Evolutionary conservation across 2,329 filamentous ascomycete species (phyloP).

Genomic region (Pseudogymnoascus destructans): DNA sequence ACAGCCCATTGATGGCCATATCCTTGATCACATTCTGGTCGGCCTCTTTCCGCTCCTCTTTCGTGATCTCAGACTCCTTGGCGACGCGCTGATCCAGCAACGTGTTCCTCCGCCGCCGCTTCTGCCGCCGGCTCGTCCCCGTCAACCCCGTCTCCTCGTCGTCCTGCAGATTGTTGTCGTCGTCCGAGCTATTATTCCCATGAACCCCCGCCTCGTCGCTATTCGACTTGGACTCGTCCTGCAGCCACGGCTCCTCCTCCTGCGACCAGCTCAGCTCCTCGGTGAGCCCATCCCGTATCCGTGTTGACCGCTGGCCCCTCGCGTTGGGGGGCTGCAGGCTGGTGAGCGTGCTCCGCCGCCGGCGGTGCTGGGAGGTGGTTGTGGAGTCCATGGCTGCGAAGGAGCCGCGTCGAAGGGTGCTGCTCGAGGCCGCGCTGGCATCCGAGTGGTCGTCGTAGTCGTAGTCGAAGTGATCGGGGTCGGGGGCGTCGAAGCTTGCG

Average conservation of each 20-base stretch:
- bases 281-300: not conserved
- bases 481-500: not conserved
- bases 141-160: slow-evolving; percentile 88
- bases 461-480: not conserved
- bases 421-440: not conserved
- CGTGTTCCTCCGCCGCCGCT: slow-evolving; percentile 53
- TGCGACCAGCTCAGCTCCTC: slow-evolving; percentile 5
- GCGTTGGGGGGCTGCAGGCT: not conserved
- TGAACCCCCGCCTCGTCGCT: slow-evolving; percentile 46
- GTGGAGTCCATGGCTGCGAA: not conserved
- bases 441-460: slow-evolving; percentile 3
- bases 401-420: not conserved
- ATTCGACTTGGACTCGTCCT: slow-evolving; percentile 21
- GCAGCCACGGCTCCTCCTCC: slow-evolving; percentile 13
- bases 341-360: not conserved
- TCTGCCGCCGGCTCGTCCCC: slow-evolving; percentile 54
- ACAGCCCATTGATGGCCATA: slow-evolving; percentile 58
- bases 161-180: slow-evolving; percentile 51
- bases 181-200: slow-evolving; percentile 49
- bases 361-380: not conserved
- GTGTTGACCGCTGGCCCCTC: not conserved
- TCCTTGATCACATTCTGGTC: slow-evolving; percentile 59
- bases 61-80: slow-evolving; percentile 45
- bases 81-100: slow-evolving; percentile 57
- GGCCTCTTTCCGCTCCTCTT: slow-evolving; percentile 61